Percentiles rank a stretch among this genome's conserved stretches.
These are phyloP conservation scores for Chytriomyces hyalinus DNA, from an alignment of 192 early-diverging fungal genomes.

Conservation along the genomic window DNA sequence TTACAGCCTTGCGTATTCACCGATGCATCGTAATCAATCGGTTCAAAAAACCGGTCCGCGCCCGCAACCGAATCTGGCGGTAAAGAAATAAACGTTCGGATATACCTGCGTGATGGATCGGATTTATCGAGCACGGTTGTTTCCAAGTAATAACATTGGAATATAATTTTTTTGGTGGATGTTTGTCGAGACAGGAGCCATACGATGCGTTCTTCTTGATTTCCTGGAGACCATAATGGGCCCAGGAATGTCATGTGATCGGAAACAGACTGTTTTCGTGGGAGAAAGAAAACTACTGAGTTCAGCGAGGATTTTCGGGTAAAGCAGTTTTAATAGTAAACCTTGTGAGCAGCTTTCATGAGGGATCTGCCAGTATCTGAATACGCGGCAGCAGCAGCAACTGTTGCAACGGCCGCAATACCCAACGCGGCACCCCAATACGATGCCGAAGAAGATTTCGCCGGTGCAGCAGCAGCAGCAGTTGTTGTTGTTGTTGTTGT, in stretches of 20 bases:
- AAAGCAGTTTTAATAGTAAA: too few species aligned
- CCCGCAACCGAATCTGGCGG: not conserved
- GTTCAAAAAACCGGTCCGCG: not conserved
- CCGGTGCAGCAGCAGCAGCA: not conserved
- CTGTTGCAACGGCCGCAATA: not conserved
- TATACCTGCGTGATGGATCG: not conserved
- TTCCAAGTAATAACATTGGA: slow-evolving; percentile 9
- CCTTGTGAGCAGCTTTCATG: too few species aligned
- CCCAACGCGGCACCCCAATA: not conserved
- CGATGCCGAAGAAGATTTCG: not conserved
- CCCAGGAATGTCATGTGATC: slow-evolving; percentile 12
- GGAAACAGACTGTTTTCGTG: not conserved
- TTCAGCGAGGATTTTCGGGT: not conserved
- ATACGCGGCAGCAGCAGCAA: slow-evolving; percentile 12
- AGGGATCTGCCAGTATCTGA: not conserved
- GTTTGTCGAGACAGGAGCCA: not conserved
- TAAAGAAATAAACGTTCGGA: slow-evolving; percentile 2
- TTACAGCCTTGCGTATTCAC: not conserved
- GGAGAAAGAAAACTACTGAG: not conserved
- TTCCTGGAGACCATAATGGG: slow-evolving; percentile 19
- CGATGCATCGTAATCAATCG: slow-evolving; percentile 13
- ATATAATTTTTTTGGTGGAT: not conserved
- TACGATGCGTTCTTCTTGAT: slow-evolving; percentile 10
- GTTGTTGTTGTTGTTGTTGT: slow-evolving; percentile 3
- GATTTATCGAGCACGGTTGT: slow-evolving; percentile 12